Evolutionary conservation across 371 early-diverging fungal genomes (phyloP).

Genomic region (Mucor velutinosus): DNA sequence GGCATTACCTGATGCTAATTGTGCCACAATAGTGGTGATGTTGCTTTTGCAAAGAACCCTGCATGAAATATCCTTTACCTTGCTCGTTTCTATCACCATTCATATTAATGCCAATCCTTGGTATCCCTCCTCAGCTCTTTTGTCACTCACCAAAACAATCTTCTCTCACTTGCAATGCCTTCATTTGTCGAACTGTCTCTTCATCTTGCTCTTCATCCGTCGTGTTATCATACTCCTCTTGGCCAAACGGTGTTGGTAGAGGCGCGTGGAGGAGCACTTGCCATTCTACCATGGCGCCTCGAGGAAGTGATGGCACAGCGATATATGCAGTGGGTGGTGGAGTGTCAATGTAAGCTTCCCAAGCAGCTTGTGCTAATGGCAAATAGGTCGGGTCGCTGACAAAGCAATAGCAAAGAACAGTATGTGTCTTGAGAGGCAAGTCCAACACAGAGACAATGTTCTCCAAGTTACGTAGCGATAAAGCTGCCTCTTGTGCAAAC

Average conservation of each 20-base stretch:
- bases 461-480: constrained; percentile 53
- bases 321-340: constrained; percentile 50
- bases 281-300: constrained; percentile 66
- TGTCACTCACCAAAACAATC: constrained; percentile 19
- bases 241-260: constrained; percentile 10
- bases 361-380: constrained; percentile 35
- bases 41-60: background rate
- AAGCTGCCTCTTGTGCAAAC: constrained; percentile 19
- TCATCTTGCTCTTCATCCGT: constrained; percentile 40
- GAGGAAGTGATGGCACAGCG: constrained; percentile 62
- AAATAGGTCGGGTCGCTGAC: constrained; percentile 39
- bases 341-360: constrained; percentile 27
- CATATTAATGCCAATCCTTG: background rate
- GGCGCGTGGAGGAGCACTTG: constrained; percentile 45
- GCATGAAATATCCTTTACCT: background rate
- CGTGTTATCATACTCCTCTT: constrained; percentile 31
- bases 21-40: constrained; percentile 11
- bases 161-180: background rate
- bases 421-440: constrained; percentile 28
- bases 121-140: background rate
- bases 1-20: background rate
- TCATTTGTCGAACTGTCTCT: background rate
- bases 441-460: constrained; percentile 42
- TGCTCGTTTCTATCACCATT: background rate
- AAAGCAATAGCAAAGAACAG: constrained; percentile 49